phyloP scores from a whole-genome alignment of 495 filamentous ascomycete genomes.

The Chlorociboria aeruginascens region DNA sequence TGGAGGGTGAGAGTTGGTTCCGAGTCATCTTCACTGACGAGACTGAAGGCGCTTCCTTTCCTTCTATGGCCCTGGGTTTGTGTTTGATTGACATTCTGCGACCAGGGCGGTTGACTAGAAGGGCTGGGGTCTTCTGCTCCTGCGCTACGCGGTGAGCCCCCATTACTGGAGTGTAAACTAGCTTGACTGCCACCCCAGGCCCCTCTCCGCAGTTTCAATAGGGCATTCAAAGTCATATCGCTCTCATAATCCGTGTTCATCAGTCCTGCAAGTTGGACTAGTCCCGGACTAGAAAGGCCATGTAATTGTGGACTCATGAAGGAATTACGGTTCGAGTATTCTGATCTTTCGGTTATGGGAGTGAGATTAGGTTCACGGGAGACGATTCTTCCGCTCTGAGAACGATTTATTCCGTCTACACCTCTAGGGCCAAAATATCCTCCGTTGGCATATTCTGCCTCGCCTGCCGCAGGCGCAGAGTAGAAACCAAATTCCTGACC shows the following conservation, averaged over 20 bases:
- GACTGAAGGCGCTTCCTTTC: conserved; percentile 14
- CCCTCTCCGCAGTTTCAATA: conserved; percentile 59
- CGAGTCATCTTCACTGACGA: conserved; percentile 6
- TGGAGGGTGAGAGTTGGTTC: conserved; percentile 11
- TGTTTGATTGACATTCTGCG: neutral
- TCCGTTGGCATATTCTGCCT: conserved; percentile 52
- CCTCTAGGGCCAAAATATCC: conserved; percentile 81
- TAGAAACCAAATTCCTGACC: conserved; percentile 98
- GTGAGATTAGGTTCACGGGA: conserved; percentile 84
- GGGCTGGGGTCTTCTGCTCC: conserved; percentile 4
- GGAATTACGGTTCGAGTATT: conserved; percentile 90
- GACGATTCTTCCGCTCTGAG: conserved; percentile 53
- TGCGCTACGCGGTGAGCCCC: conserved; percentile 7
- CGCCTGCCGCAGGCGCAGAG: conserved; percentile 42
- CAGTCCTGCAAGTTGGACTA: conserved; percentile 60
- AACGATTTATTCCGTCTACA: conserved; percentile 49
- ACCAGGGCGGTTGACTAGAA: conserved; percentile 11
- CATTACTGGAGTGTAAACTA: conserved; percentile 19
- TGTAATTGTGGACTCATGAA: conserved; percentile 62
- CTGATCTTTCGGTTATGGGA: conserved; percentile 90
- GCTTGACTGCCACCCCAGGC: conserved; percentile 76
- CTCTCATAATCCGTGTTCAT: conserved; percentile 37
- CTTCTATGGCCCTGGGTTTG: conserved; percentile 7
- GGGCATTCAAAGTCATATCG: conserved; percentile 55
- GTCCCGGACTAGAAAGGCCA: conserved; percentile 39